A percentile compares a stretch with the other conserved stretches of the same genome.
These are phyloP conservation scores for Neurospora sp. DNA, from an alignment of 495 filamentous ascomycete species.

Conservation along the genomic window DNA sequence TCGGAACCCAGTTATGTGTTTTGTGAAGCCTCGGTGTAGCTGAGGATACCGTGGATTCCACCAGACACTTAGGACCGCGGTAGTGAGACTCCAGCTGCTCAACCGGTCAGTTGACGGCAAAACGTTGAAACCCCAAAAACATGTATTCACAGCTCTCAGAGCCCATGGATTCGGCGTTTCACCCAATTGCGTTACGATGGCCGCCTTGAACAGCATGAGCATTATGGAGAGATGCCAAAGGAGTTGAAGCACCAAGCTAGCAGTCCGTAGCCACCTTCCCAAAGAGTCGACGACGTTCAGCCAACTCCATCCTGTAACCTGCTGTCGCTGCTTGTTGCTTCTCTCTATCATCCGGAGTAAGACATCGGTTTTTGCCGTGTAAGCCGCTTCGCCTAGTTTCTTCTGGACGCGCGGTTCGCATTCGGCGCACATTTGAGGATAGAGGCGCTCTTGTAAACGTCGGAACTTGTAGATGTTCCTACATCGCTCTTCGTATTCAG, in stretches of 20 bases:
- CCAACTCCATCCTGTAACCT: conserved; percentile 28
- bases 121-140: conserved; percentile 10
- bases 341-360: conserved; percentile 62
- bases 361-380: conserved; percentile 71
- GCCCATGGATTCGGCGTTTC: conserved; percentile 13
- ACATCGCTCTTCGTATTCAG: conserved; percentile 44
- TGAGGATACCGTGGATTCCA: conserved; percentile 68
- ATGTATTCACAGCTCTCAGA: conserved; percentile 22
- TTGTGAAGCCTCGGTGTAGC: conserved; percentile 51
- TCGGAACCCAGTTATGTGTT: conserved; percentile 51
- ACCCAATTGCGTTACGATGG: conserved; percentile 17
- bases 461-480: conserved; percentile 50
- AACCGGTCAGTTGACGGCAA: conserved; percentile 27
- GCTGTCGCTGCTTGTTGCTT: conserved; percentile 36
- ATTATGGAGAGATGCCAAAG: conserved; percentile 39
- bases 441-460: conserved; percentile 56
- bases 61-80: conserved; percentile 51
- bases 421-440: conserved; percentile 72
- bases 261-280: conserved; percentile 40
- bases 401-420: conserved; percentile 59
- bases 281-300: conserved; percentile 42
- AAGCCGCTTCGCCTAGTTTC: conserved; percentile 55
- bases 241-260: conserved; percentile 43
- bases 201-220: conserved; percentile 16
- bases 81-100: conserved; percentile 37